Conservation (phyloP, 2,329 filamentous ascomycete genomes). For the Rutstroemia sp. region DNA sequence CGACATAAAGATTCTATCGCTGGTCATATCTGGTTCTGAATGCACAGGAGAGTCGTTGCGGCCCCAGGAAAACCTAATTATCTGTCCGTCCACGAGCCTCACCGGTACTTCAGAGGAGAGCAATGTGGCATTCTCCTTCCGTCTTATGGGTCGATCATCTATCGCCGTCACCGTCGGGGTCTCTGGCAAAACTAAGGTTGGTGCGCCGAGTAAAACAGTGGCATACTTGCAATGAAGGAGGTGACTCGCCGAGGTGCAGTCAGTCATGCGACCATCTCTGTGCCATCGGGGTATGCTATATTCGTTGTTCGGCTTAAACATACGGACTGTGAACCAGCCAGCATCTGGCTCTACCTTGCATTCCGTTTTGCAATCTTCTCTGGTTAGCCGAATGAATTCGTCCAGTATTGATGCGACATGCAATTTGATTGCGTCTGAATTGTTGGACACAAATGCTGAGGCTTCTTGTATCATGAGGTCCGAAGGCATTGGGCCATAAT, state of each 20-base stretch:
- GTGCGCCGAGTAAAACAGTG: neutral
- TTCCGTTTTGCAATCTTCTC: neutral
- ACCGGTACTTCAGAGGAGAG: neutral
- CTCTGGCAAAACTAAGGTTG: constrained; percentile 3
- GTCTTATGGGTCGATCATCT: neutral
- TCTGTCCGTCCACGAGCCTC: neutral
- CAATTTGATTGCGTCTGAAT: neutral
- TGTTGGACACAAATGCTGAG: neutral
- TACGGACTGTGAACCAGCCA: neutral
- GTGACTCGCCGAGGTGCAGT: neutral
- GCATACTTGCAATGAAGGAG: constrained; percentile 4
- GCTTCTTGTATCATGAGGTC: neutral
- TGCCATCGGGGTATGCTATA: constrained; percentile 2
- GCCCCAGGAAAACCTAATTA: constrained; percentile 9
- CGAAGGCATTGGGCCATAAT: neutral
- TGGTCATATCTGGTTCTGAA: constrained; percentile 6
- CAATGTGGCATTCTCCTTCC: neutral
- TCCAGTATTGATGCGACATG: neutral
- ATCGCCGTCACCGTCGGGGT: neutral
- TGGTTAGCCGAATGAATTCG: neutral
- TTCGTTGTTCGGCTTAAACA: neutral
- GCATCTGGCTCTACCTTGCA: neutral
- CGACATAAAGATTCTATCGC: constrained; percentile 5
- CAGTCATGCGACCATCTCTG: constrained; percentile 5
- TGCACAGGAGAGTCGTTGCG: constrained; percentile 5